phyloP scores from a whole-genome alignment of 805 yeast species.

The Candida silvicultrix region DNA sequence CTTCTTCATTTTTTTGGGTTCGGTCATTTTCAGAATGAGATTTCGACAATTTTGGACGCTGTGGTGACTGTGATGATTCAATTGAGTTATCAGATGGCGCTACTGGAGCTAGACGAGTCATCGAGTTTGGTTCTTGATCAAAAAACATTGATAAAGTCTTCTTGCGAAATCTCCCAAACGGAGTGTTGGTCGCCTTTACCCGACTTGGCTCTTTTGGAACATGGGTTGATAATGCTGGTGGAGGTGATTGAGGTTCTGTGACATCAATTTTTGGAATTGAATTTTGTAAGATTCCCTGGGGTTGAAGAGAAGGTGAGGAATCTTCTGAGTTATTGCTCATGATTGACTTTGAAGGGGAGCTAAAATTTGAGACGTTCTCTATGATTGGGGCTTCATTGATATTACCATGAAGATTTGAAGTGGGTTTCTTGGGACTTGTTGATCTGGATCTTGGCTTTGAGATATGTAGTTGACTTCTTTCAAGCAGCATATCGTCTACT shows the following conservation, averaged over 20 bases:
- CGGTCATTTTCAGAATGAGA: slow-evolving; percentile 2
- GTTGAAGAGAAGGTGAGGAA: not conserved
- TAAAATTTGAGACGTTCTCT: slow-evolving; percentile 11
- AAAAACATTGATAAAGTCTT: slow-evolving; percentile 15
- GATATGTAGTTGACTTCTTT: not conserved
- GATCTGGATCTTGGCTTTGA: slow-evolving; percentile 1
- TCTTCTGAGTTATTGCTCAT: slow-evolving; percentile 4
- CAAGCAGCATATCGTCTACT: slow-evolving; percentile 3
- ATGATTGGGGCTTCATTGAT: slow-evolving; percentile 8
- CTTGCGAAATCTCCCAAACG: slow-evolving; percentile 8
- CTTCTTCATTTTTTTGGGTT: not conserved
- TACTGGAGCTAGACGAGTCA: not conserved
- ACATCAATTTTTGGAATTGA: slow-evolving; percentile 6
- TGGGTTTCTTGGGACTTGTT: not conserved
- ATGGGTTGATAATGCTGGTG: not conserved
- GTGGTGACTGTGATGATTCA: not conserved
- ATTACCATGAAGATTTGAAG: not conserved
- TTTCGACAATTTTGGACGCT: not conserved
- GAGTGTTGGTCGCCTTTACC: not conserved
- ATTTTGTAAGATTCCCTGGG: not conserved
- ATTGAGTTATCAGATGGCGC: not conserved
- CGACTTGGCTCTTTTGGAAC: slow-evolving; percentile 3
- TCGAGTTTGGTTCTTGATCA: slow-evolving; percentile 3
- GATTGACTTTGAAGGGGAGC: slow-evolving; percentile 17
- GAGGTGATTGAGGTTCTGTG: not conserved